Evolutionary conservation across 2,329 filamentous ascomycete genomes (phyloP), one percentile per base, ranked within the genome.

Genomic region (Colletotrichum magnum): DNA sequence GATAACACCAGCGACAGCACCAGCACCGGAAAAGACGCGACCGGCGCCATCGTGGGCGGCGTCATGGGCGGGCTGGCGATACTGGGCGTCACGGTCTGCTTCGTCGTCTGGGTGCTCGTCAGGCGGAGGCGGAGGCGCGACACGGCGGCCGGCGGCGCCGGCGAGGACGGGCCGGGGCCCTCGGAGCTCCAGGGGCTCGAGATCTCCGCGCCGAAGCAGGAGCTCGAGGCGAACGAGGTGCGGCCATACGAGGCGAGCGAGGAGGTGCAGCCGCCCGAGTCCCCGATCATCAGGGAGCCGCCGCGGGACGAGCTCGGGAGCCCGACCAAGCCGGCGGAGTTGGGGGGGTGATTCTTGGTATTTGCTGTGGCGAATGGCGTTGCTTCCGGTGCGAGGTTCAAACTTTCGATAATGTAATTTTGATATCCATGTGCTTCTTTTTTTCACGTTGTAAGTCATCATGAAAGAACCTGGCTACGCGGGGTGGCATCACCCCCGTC

Each of bases 41-140:
- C 58, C 13, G 36, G 48, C 16, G 36, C 24, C 15, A 61, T 61
- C 16, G 58, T 51, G 4, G 58, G 48, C 24, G 24, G 48, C 21
- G 58, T 61, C 15, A 39, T 53, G 15, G 58, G 58, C 1, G 58
- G 21, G 6, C 36, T 61, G 5, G 21, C 28, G 12, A 12, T 61
- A 12, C 7, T 45, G 6, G 48, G 58, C 24, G 47, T 28, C 21
- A 13, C 39, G 2, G 10, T 32, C 32, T 61, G 58, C 36, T 43
- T 61, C 15, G 18, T 51, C 15, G 45, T 53, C 4, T 61, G 58
- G 58, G 16, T 59, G 6, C 21, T 59, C 18, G n/a, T 61, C 15
- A 32, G 36, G 16, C 47, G 21, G 16, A 41, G 48, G 15, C 28
- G 48, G 58, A 6, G 24, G 21, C 36, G 16, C 2, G 16, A 4